Evolutionary conservation across 2,329 filamentous ascomycete species (phyloP).

Genomic region (Fusarium sp.): DNA sequence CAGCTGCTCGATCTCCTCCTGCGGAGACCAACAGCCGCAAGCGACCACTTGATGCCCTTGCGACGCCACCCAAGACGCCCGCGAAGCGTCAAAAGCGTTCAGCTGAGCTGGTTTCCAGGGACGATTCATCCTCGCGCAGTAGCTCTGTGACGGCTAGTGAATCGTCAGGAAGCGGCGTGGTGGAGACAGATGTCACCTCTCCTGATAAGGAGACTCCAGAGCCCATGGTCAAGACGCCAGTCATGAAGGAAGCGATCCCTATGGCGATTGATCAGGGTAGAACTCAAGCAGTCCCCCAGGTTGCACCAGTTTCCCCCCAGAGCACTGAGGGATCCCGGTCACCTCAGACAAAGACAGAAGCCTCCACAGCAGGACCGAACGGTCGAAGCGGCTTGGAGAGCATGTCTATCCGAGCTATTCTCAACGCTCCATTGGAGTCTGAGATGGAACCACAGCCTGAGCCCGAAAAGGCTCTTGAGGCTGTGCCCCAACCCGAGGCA

Average conservation of each 20-base stretch:
- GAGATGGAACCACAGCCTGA: constrained; percentile 33
- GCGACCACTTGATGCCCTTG: constrained; percentile 57
- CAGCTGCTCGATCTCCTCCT: constrained; percentile 45
- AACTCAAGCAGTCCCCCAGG: constrained; percentile 5
- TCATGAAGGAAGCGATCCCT: constrained; percentile 18
- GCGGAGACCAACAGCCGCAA: constrained; percentile 50
- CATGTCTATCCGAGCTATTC: constrained; percentile 51
- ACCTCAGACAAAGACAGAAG: constrained; percentile 35
- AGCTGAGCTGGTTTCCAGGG: constrained; percentile 43
- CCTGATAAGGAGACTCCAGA: constrained; percentile 62
- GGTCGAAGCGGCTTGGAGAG: constrained; percentile 33
- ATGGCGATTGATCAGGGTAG: constrained; percentile 15
- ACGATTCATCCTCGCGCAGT: constrained; percentile 50
- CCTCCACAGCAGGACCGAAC: background rate
- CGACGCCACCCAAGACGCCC: constrained; percentile 67
- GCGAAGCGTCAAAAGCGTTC: constrained; percentile 60
- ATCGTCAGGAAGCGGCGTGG: constrained; percentile 43
- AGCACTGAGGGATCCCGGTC: constrained; percentile 45
- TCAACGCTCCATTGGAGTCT: constrained; percentile 44
- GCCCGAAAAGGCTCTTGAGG: constrained; percentile 18
- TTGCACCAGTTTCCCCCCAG: constrained; percentile 48
- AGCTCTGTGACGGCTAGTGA: constrained; percentile 51
- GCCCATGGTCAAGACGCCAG: constrained; percentile 47
- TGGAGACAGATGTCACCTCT: constrained; percentile 61
- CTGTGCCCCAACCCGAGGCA: constrained; percentile 18